phyloP scores from a whole-genome alignment of 2,329 filamentous ascomycete genomes.

The Aspergillus piperis region DNA sequence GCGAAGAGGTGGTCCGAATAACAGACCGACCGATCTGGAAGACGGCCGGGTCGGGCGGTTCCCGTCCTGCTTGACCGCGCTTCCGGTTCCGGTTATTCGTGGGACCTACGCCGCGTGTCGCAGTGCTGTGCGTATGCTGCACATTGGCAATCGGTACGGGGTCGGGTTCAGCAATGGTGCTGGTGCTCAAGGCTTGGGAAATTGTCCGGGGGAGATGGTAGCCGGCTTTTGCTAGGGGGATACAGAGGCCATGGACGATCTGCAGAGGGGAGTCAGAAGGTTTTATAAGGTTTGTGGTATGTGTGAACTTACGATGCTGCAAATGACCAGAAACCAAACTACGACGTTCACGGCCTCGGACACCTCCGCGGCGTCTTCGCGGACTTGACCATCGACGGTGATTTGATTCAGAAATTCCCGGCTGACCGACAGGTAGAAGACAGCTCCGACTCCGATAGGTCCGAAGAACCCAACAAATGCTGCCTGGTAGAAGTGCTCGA shows the following conservation, averaged over 20 bases:
- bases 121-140: conserved; percentile 37
- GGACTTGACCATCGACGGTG: conserved; percentile 60
- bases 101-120: conserved; percentile 23
- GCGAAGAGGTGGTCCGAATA: conserved; percentile 21
- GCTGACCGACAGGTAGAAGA: conserved; percentile 85
- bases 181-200: conserved; percentile 48
- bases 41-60: conserved; percentile 22
- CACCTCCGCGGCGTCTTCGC: conserved; percentile 67
- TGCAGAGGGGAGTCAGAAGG: conserved; percentile 29
- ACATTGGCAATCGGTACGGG: conserved; percentile 32
- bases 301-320: conserved; percentile 66
- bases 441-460: conserved; percentile 83
- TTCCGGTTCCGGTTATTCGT: conserved; percentile 29
- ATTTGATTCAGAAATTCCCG: conserved; percentile 68
- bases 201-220: conserved; percentile 50
- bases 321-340: conserved; percentile 83
- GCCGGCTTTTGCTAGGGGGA: conserved; percentile 63
- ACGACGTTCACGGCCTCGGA: conserved; percentile 69
- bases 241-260: conserved; percentile 79
- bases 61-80: conserved; percentile 19
- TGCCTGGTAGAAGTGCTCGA: conserved; percentile 72
- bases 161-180: conserved; percentile 31
- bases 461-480: conserved; percentile 91
- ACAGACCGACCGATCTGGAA: conserved; percentile 33
- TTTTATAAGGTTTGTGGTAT: no score